Percentiles rank a stretch among this genome's conserved stretches.
Evolutionary conservation across 2,329 filamentous ascomycete genomes (phyloP).

Genomic region (Talaromyces atroroseus): DNA sequence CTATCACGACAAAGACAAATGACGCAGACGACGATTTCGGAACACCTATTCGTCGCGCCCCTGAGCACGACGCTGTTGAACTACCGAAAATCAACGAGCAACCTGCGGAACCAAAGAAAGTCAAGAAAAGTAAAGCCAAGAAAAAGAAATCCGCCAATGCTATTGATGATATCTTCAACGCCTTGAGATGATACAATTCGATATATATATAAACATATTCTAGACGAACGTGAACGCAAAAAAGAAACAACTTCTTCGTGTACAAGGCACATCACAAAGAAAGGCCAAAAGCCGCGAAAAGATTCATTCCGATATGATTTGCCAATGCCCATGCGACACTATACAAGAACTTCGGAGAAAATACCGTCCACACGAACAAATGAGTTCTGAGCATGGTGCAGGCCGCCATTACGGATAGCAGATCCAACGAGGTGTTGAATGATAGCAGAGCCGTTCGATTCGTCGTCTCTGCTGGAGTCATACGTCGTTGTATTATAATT

Average conservation of each 20-base stretch:
- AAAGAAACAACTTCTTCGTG: no score
- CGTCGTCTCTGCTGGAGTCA: constrained; percentile 27
- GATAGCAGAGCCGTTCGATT: constrained; percentile 60
- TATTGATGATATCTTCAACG: constrained; percentile 68
- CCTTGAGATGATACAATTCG: constrained; percentile 38
- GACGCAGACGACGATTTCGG: constrained; percentile 2
- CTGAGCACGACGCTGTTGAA: neutral
- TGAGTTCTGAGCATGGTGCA: constrained; percentile 81
- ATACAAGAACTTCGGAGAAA: constrained; percentile 94
- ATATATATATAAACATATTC: neutral
- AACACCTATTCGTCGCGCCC: constrained; percentile 1
- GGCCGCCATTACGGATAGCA: constrained; percentile 76
- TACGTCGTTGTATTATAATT: constrained; percentile 22
- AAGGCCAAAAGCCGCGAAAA: constrained; percentile 57
- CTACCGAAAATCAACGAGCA: neutral
- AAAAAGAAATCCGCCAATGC: constrained; percentile 46
- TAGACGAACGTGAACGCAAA: neutral
- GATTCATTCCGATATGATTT: constrained; percentile 71
- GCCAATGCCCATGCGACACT: constrained; percentile 80
- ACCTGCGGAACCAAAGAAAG: constrained; percentile 20
- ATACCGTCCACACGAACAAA: constrained; percentile 97
- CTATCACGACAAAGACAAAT: neutral
- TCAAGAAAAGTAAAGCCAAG: constrained; percentile 51
- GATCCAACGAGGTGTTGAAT: constrained; percentile 60
- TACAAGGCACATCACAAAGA: constrained; percentile 37